A percentile compares a stretch with the other conserved stretches of the same genome.
phyloP scores from a whole-genome alignment of 2,329 filamentous ascomycete genomes.

The Sporothrix humicola region DNA sequence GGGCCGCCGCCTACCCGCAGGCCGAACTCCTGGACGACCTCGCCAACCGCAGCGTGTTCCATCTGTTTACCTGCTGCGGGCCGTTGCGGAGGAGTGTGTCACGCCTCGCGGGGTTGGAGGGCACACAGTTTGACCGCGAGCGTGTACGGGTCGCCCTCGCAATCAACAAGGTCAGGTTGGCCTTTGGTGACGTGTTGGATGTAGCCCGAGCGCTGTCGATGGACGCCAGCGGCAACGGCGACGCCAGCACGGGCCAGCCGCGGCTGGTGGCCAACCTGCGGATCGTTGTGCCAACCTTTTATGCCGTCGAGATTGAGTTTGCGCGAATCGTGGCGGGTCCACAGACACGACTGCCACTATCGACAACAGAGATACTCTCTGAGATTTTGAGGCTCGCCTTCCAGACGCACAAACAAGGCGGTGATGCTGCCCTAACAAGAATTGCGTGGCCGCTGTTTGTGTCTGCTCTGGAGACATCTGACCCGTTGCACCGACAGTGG shows the following conservation, averaged over 20 bases:
- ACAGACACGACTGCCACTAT: neutral
- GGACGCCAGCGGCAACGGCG: neutral
- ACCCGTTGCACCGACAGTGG: conserved; percentile 4
- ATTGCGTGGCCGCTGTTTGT: conserved; percentile 16
- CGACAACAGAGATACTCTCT: neutral
- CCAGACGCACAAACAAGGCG: neutral
- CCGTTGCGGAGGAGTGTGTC: neutral
- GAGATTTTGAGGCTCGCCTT: neutral
- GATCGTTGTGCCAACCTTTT: conserved; percentile 5
- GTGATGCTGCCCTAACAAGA: neutral
- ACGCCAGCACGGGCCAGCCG: neutral
- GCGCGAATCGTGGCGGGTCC: neutral
- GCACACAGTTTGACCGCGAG: neutral
- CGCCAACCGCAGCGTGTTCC: conserved; percentile 16
- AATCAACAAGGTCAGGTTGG: neutral
- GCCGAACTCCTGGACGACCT: conserved; percentile 18
- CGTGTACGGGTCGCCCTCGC: neutral
- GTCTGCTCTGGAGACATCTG: neutral
- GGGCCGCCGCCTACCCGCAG: conserved; percentile 14
- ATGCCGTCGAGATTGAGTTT: neutral
- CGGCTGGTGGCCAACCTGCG: conserved; percentile 9
- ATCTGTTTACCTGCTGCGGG: neutral
- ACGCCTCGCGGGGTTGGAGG: no score
- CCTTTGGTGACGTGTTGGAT: neutral
- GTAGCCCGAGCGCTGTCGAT: neutral